Percentiles rank a stretch among this genome's conserved stretches.
These are phyloP conservation scores for Andrographis paniculata DNA, from an alignment of 305 asterid genomes.

Conservation along the genomic window DNA sequence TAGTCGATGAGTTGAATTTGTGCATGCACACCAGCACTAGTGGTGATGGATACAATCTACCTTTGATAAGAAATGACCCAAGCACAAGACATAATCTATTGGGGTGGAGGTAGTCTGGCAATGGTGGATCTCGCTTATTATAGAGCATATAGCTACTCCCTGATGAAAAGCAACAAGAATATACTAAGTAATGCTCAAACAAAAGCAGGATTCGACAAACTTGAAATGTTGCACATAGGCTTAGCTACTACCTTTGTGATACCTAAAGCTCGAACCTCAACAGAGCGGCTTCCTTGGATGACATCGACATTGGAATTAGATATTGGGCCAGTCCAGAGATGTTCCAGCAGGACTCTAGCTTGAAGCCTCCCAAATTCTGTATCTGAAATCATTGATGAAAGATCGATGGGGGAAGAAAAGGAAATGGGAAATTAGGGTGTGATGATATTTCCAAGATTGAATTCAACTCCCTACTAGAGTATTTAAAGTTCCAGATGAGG, in stretches of 20 bases:
- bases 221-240: slow-evolving; percentile 2
- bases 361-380: slow-evolving; percentile 95
- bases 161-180: no score
- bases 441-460: background rate
- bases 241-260: slow-evolving; percentile 70
- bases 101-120: slow-evolving; percentile 73
- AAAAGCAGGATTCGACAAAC: slow-evolving; percentile 1
- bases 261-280: slow-evolving; percentile 94
- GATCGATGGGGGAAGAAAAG: background rate
- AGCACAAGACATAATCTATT: slow-evolving; percentile 84
- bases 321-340: slow-evolving; percentile 98
- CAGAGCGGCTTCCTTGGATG: slow-evolving; percentile 90
- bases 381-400: slow-evolving; percentile 31
- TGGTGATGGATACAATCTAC: slow-evolving; percentile 19
- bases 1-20: background rate
- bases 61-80: slow-evolving; percentile 94
- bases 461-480: slow-evolving; percentile 54
- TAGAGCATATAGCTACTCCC: slow-evolving; percentile 18
- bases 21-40: background rate
- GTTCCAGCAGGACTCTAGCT: slow-evolving; percentile 99
- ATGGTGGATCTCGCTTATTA: slow-evolving; percentile 91
- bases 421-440: background rate
- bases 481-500: slow-evolving; percentile 94
- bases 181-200: no score
- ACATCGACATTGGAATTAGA: slow-evolving; percentile 92